Percentiles rank a stretch among this genome's conserved stretches.
Conservation (phyloP, 2,329 filamentous ascomycete species). For the Penicillium nordicum region DNA sequence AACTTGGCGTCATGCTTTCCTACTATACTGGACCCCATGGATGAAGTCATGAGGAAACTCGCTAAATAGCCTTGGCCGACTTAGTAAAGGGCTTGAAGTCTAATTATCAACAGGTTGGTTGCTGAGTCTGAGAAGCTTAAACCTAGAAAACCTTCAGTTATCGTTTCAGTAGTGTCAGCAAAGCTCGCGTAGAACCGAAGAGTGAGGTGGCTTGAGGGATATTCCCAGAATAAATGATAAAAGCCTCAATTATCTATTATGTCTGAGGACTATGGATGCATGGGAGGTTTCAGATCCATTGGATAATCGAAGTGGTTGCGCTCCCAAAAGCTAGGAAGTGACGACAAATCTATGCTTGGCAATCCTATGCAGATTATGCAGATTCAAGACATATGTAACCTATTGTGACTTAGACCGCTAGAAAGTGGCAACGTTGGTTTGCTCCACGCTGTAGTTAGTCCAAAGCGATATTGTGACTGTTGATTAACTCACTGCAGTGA, state of each 20-base stretch:
- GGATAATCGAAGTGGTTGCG: background rate
- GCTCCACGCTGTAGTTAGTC: no score
- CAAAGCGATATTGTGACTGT: no score
- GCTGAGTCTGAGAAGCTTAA: background rate
- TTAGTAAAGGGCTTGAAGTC: background rate
- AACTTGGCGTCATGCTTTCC: conserved; percentile 2
- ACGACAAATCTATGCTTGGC: no score
- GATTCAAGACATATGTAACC: background rate
- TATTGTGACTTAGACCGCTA: background rate
- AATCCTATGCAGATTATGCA: no score
- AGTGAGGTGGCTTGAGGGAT: conserved; percentile 7
- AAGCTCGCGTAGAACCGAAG: background rate
- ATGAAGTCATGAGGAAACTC: background rate
- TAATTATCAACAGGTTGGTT: background rate
- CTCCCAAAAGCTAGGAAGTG: background rate
- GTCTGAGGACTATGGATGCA: conserved; percentile 21
- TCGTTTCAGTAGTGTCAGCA: conserved; percentile 14
- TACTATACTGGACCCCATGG: background rate
- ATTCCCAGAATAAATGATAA: background rate
- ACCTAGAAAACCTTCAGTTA: background rate
- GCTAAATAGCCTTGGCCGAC: no score
- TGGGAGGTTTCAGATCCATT: conserved; percentile 7
- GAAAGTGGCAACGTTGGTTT: background rate
- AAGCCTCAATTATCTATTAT: background rate
- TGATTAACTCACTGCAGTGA: background rate